These are phyloP conservation scores for Trichoderma sp. DNA, from an alignment of 2,329 filamentous ascomycete species.

Conservation along the genomic window DNA sequence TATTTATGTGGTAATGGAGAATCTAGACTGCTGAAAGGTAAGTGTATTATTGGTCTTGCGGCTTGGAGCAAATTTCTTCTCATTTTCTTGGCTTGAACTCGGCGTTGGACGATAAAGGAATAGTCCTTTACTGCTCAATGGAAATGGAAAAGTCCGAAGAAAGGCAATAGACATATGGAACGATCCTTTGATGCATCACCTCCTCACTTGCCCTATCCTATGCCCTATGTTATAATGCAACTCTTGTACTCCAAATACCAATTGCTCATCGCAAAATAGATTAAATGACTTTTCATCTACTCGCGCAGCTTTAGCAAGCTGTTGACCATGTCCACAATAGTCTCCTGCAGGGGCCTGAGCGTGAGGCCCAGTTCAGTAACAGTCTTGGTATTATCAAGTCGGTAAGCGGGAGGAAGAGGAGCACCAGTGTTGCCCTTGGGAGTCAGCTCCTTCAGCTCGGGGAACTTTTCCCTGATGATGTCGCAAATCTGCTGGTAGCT, in stretches of 20 bases:
- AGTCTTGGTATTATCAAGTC: not conserved
- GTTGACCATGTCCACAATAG: not conserved
- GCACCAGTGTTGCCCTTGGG: not conserved
- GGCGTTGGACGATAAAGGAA: not conserved
- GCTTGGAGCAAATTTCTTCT: not conserved
- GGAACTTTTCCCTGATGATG: not conserved
- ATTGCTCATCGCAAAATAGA: not conserved
- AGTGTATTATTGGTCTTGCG: not conserved
- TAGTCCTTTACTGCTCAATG: not conserved
- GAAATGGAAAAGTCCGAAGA: not conserved
- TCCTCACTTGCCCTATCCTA: not conserved
- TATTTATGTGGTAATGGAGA: not conserved
- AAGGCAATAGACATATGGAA: not conserved
- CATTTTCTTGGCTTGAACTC: too few relatives aligned
- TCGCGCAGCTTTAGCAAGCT: not conserved
- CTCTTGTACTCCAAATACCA: not conserved
- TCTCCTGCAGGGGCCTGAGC: not conserved
- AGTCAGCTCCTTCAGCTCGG: not conserved
- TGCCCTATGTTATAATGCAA: not conserved
- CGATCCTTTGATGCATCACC: not conserved
- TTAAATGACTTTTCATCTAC: not conserved
- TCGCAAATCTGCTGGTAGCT: slow-evolving; percentile 5
- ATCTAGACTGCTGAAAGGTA: not conserved
- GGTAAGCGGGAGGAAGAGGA: not conserved
- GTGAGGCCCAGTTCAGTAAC: not conserved